Percentiles rank a stretch among this genome's conserved stretches.
phyloP scores from a whole-genome alignment of 2,329 filamentous ascomycete genomes.

The Kalmusia sp. region DNA sequence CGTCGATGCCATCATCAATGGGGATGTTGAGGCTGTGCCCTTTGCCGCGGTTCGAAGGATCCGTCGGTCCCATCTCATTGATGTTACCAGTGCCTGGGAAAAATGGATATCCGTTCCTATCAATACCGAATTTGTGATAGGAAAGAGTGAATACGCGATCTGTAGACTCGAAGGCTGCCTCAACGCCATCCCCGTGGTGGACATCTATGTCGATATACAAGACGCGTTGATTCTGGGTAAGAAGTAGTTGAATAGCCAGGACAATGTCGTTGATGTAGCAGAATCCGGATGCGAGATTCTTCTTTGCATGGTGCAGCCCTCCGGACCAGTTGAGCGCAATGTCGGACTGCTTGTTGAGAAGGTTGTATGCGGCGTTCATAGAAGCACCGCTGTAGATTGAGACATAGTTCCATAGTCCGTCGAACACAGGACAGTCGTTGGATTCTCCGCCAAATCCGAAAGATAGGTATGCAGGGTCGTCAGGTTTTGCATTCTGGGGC shows the following conservation, averaged over 20 bases:
- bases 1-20: slow-evolving; percentile 87
- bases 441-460: slow-evolving; percentile 79
- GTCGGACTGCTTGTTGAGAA: slow-evolving; percentile 85
- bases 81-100: slow-evolving; percentile 92
- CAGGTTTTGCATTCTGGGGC: slow-evolving; percentile 51
- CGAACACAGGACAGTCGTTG: slow-evolving; percentile 92
- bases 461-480: slow-evolving; percentile 56
- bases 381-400: slow-evolving; percentile 91
- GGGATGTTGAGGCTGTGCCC: slow-evolving; percentile 92
- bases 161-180: slow-evolving; percentile 89
- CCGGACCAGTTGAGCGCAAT: slow-evolving; percentile 99
- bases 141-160: slow-evolving; percentile 91
- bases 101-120: slow-evolving; percentile 63
- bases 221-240: slow-evolving; percentile 82
- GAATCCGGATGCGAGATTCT: slow-evolving; percentile 90
- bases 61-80: slow-evolving; percentile 82
- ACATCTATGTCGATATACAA: slow-evolving; percentile 96
- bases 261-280: slow-evolving; percentile 99
- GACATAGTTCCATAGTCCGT: slow-evolving; percentile 94
- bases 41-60: slow-evolving; percentile 83
- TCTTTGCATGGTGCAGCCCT: slow-evolving; percentile 95
- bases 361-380: slow-evolving; percentile 87
- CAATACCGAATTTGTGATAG: slow-evolving; percentile 94
- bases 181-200: slow-evolving; percentile 88
- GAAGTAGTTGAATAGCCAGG: slow-evolving; percentile 85